Percentiles rank a stretch among this genome's conserved stretches.
phyloP scores from a whole-genome alignment of 257 asterid species.

The Jasminum sambac region DNA sequence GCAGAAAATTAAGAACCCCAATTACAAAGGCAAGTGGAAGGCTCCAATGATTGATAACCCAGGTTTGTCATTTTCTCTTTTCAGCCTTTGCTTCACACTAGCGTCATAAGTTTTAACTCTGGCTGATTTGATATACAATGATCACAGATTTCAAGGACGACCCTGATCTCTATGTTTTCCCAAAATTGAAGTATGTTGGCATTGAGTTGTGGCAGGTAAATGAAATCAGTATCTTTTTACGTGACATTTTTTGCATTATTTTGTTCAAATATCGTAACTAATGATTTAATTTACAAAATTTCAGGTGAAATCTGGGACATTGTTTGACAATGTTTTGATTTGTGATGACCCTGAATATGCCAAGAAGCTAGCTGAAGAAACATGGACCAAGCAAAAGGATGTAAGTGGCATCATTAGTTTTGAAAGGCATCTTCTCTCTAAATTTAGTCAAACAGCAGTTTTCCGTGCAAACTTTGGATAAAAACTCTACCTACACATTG shows the following conservation, averaged over 20 bases:
- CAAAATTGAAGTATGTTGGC: constrained; percentile 90
- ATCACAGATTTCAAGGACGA: constrained; percentile 89
- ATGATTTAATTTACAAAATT: neutral
- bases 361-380: constrained; percentile 76
- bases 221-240: neutral
- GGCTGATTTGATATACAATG: constrained; percentile 13
- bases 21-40: constrained; percentile 93
- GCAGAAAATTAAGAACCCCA: constrained; percentile 85
- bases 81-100: neutral
- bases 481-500: neutral
- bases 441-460: neutral
- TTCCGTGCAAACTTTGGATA: neutral
- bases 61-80: constrained; percentile 34
- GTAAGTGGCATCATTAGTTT: constrained; percentile 40
- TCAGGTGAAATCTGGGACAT: constrained; percentile 97
- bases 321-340: constrained; percentile 86
- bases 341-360: constrained; percentile 92
- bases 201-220: constrained; percentile 97
- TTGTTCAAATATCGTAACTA: neutral
- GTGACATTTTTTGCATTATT: neutral
- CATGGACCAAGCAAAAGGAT: constrained; percentile 97
- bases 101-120: neutral
- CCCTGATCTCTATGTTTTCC: constrained; percentile 91
- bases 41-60: constrained; percentile 92
- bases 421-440: neutral